These are phyloP conservation scores for Sarocladium kiliense DNA, from an alignment of 2,329 filamentous ascomycete species.

Conservation along the genomic window DNA sequence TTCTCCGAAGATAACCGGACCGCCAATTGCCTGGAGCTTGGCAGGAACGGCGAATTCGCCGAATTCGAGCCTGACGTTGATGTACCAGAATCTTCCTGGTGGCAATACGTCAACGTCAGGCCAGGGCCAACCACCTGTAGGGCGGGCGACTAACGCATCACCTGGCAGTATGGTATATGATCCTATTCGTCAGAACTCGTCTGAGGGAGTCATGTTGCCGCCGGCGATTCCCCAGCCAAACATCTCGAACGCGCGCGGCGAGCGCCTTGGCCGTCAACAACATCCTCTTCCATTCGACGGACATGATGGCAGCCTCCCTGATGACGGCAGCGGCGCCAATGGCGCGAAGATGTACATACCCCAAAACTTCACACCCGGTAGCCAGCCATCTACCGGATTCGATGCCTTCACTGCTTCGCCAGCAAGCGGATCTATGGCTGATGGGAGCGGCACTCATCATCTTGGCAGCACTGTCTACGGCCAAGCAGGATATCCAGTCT, in stretches of 20 bases:
- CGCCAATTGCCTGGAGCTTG: slow-evolving; percentile 75
- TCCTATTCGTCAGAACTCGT: slow-evolving; percentile 46
- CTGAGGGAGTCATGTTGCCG: slow-evolving; percentile 38
- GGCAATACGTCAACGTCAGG: slow-evolving; percentile 2
- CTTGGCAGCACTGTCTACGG: neutral
- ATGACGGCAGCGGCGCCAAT: slow-evolving; percentile 21
- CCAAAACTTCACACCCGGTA: slow-evolving; percentile 31
- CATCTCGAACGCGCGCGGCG: slow-evolving; percentile 42
- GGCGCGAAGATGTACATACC: slow-evolving; percentile 26
- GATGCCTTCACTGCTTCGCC: slow-evolving; percentile 39
- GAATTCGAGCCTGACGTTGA: slow-evolving; percentile 74
- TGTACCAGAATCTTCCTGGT: slow-evolving; percentile 56
- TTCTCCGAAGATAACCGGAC: slow-evolving; percentile 40
- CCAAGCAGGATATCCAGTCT: neutral
- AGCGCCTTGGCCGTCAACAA: slow-evolving; percentile 28
- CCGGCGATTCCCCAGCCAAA: slow-evolving; percentile 44
- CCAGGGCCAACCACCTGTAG: slow-evolving; percentile 11
- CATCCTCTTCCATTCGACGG: slow-evolving; percentile 3
- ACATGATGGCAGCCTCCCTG: neutral
- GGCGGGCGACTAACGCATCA: slow-evolving; percentile 32
- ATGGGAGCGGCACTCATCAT: slow-evolving; percentile 17
- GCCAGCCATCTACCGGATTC: slow-evolving; percentile 36
- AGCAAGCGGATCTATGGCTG: slow-evolving; percentile 31
- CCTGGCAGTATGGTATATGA: slow-evolving; percentile 58
- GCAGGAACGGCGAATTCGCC: slow-evolving; percentile 83